Base-by-base conservation (phyloP, 805 yeast genomes). In the Monosporozyma unispora region DNA sequence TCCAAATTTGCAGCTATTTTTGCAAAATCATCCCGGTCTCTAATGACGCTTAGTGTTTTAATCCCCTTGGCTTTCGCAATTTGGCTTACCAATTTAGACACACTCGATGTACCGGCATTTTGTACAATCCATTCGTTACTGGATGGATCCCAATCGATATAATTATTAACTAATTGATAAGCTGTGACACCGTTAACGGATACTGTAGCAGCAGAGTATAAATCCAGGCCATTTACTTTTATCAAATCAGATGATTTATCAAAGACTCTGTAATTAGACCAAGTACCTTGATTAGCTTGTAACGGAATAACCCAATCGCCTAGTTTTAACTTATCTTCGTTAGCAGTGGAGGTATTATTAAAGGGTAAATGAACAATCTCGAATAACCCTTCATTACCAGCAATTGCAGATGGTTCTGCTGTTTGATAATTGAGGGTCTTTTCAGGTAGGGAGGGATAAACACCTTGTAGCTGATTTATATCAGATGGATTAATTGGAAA, bases 81-180 rank as follows among this genome's bases (percentile, higher is more conserved):
- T 68, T 93, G 99, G 45, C 88, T 76, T 7, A 96, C 98, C 57
- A 85, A 82, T 57, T 88, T 81, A 5, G 96, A 96, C 10, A 93
- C 99, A 27, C 93, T 95, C 7, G 96, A 87, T 56, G 88, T 93
- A 33, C 96, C 98, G 29, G 96, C 99, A 60, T 91, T 93, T 70
- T 93, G 98, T 53, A 93, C 81, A 54, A 93, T 79, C 96, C 96
- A 93, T 65, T 90, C 90, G 39, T 71, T 72, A 4, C 52, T 56
- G n/a, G 46, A 29, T 8, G 33, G 8, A 6, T 56, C 53, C 64
- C 72, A 63, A 16, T 61, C 47, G 4, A 70, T 63, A 64, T 79
- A 85, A 66, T 83, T 77, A 16, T 84, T 80, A 53, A 91, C 81
- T 86, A 93, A 78, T 67, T 87, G 86, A 60, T 81, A 87, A 0